Base-by-base conservation (phyloP, 78 protist species). In the Bigelowiella natans region DNA sequence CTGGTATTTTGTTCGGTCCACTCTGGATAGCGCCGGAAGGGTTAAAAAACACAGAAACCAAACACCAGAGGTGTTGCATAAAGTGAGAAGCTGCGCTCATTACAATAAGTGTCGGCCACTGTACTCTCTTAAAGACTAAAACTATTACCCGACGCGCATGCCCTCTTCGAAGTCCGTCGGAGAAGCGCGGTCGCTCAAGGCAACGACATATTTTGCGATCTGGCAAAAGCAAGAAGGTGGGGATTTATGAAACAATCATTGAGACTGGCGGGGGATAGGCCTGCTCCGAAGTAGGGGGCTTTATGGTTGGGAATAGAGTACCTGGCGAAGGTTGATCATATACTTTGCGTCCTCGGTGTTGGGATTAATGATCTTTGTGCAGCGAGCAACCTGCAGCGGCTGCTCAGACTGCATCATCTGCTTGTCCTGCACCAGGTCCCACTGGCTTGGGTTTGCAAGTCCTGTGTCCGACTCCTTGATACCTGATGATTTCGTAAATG, bases 131-230 rank as follows among this genome's bases (percentile, higher is more conserved):
- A 1, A 1, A 39, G 11, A 84, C 29, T 40, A 38, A 39, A 37
- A 88, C 94, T 1, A 40, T 92, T 93, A 51, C 98, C 99, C 73
- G 39, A 99, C 99, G 40, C 99, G 96, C 99, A 98, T 98, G 91
- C 98, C 99, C 94, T 99, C 99, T 83, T 99, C 99, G 82, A 99
- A 95, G 88, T 99, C 99, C 0, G 98, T 94, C 28, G 99, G 99
- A 1, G 99, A 95, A 0, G 97, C 97, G 18, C 95, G 90, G 30
- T 98, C 99, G 37, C 97, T 96, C 2, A 98, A 95, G n/a, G 95
- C 99, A n/a, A 98, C 99, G 1, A 99, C 99, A 93, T 97, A 99
- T 95, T 98, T 98, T 29, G 99, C 99, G 38, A 95, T 90, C 51
- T 85, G 18, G 34, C 7, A 51, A 18, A 18, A 26, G 34, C 18